Percentiles rank a stretch among this genome's conserved stretches.
These are phyloP conservation scores for Ogataea sp. DNA, from an alignment of 805 yeast species.

Conservation along the genomic window DNA sequence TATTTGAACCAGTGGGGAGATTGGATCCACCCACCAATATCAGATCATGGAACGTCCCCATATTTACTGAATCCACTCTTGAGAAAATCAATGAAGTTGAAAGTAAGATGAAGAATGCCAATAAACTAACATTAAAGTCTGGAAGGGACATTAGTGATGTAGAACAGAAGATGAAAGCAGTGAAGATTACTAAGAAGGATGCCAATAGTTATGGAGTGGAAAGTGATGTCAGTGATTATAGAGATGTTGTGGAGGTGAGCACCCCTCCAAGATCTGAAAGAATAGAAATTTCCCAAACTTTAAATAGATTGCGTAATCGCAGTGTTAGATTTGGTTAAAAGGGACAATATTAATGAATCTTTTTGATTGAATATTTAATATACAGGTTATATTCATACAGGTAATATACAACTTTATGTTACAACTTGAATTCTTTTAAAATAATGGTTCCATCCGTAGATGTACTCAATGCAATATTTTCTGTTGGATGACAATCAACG, in stretches of 20 bases:
- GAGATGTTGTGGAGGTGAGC: neutral
- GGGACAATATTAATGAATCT: too few species aligned
- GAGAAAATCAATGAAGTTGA: conserved; percentile 18
- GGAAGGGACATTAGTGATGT: too few species aligned
- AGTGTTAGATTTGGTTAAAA: neutral
- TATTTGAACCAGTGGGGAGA: neutral
- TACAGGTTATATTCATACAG: too few species aligned
- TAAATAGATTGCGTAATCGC: too few species aligned
- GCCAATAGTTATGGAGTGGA: too few species aligned
- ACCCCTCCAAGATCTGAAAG: neutral
- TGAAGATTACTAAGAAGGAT: too few species aligned
- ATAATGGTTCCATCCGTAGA: conserved; percentile 52
- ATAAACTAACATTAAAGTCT: too few species aligned
- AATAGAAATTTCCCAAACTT: neutral
- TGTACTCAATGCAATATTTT: conserved; percentile 32
- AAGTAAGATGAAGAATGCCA: too few species aligned
- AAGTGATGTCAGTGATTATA: conserved; percentile 7
- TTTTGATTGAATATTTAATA: too few species aligned
- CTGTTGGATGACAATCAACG: conserved; percentile 43
- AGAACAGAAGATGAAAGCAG: too few species aligned
- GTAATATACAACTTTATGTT: conserved; percentile 1
- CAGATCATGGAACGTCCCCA: conserved; percentile 28
- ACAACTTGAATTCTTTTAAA: conserved; percentile 29
- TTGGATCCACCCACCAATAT: neutral
- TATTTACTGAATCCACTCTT: conserved; percentile 25